Conservation (phyloP, 345 rosid species). For the Eutrema japonicum region DNA sequence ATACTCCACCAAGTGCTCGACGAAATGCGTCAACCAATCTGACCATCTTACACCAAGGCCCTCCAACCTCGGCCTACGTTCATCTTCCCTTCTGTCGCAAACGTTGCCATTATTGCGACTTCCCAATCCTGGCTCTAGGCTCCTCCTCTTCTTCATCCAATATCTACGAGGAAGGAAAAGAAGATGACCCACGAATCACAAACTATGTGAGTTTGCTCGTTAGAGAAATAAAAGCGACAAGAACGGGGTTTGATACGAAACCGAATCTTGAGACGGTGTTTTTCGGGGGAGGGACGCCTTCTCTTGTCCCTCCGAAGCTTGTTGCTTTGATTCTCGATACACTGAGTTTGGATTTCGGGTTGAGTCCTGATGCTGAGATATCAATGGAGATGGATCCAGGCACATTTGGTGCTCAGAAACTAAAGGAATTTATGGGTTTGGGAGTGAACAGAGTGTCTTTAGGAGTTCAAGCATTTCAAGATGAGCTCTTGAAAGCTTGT, state of each 20-base stretch:
- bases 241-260: slow-evolving; percentile 41
- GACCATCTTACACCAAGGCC: slow-evolving; percentile 44
- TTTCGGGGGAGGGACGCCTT: slow-evolving; percentile 97
- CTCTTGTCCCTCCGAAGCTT: slow-evolving; percentile 79
- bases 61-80: slow-evolving; percentile 79
- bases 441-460: slow-evolving; percentile 96
- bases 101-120: slow-evolving; percentile 94
- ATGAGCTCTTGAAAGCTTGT: slow-evolving; percentile 77
- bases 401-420: slow-evolving; percentile 66
- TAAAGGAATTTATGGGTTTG: slow-evolving; percentile 59
- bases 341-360: slow-evolving; percentile 63
- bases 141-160: slow-evolving; percentile 45
- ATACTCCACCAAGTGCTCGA: slow-evolving; percentile 59
- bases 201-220: slow-evolving; percentile 60
- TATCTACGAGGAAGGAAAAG: slow-evolving; percentile 38
- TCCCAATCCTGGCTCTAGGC: slow-evolving; percentile 87
- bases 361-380: slow-evolving; percentile 67
- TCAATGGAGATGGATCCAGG: slow-evolving; percentile 99
- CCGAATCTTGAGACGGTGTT: slow-evolving; percentile 70
- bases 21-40: slow-evolving; percentile 67
- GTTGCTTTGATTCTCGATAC: slow-evolving; percentile 66
- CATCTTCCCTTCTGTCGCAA: slow-evolving; percentile 98
- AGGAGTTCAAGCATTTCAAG: slow-evolving; percentile 96
- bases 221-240: slow-evolving; percentile 65
- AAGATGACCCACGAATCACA: slow-evolving; percentile 68